Evolutionary conservation across 495 filamentous ascomycete genomes (phyloP).

Genomic region (Astrothelium macrocarpum): DNA sequence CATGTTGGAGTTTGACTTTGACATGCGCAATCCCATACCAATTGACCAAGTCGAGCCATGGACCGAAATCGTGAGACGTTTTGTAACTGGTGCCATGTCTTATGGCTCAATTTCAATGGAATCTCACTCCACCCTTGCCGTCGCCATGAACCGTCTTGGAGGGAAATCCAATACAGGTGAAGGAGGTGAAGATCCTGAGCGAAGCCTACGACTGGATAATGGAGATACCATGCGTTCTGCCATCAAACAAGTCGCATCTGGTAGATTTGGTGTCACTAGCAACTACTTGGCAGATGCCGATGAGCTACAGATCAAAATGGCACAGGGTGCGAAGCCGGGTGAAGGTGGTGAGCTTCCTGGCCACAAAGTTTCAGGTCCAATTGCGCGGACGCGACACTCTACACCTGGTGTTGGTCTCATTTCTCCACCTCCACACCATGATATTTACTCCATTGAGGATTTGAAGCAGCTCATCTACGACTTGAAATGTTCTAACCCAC

Average conservation of each 20-base stretch:
- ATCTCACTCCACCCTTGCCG: slow-evolving; percentile 90
- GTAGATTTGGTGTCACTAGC: slow-evolving; percentile 95
- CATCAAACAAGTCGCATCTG: slow-evolving; percentile 98
- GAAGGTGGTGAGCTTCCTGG: slow-evolving; percentile 97
- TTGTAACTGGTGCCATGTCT: slow-evolving; percentile 99
- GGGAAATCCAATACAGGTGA: slow-evolving; percentile 99
- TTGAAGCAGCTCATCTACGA: slow-evolving; percentile 99
- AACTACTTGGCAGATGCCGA: slow-evolving; percentile 98
- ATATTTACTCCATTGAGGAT: slow-evolving; percentile 99
- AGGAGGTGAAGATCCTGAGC: slow-evolving; percentile 93
- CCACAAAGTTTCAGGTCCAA: slow-evolving; percentile 95
- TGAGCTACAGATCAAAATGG: slow-evolving; percentile 99
- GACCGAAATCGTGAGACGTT: slow-evolving; percentile 96
- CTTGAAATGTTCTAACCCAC: slow-evolving; percentile 93
- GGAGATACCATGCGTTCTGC: slow-evolving; percentile 97
- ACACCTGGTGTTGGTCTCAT: slow-evolving; percentile 97
- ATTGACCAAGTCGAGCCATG: slow-evolving; percentile 98
- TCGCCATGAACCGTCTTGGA: slow-evolving; percentile 96
- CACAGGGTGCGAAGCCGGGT: slow-evolving; percentile 96
- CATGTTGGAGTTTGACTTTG: slow-evolving; percentile 96
- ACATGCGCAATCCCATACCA: slow-evolving; percentile 72
- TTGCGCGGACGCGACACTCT: slow-evolving; percentile 94
- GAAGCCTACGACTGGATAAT: slow-evolving; percentile 76
- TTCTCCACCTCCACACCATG: slow-evolving; percentile 96
- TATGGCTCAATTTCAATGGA: slow-evolving; percentile 99